Evolutionary conservation across 768 basidiomycete species (phyloP).

Genomic region (Russula compacta): DNA sequence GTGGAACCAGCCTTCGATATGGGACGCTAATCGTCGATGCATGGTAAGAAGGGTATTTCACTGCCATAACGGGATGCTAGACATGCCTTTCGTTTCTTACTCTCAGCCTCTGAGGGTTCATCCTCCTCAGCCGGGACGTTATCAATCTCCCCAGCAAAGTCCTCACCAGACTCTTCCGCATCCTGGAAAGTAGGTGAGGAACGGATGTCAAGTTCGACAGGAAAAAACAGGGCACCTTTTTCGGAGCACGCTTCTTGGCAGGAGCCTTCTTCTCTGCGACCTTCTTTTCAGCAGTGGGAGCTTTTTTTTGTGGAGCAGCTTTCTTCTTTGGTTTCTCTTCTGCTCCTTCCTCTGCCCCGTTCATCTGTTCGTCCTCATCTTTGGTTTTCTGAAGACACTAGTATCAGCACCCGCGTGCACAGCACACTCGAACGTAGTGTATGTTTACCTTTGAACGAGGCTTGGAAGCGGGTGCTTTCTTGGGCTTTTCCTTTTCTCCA

Average conservation of each 20-base stretch:
- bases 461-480: constrained; percentile 41
- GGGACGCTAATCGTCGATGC: neutral
- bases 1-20: neutral
- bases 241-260: constrained; percentile 37
- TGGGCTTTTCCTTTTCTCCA: constrained; percentile 43
- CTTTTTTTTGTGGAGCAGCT: constrained; percentile 21
- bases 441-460: constrained; percentile 9
- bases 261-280: constrained; percentile 39
- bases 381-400: constrained; percentile 35
- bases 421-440: neutral
- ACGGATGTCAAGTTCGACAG: neutral
- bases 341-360: constrained; percentile 32
- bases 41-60: neutral
- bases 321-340: constrained; percentile 29
- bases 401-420: neutral
- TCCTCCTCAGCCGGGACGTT: constrained; percentile 40
- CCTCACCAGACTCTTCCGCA: constrained; percentile 38
- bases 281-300: constrained; percentile 37
- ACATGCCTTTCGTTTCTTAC: constrained; percentile 67
- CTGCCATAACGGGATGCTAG: neutral
- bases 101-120: constrained; percentile 32
- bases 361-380: constrained; percentile 42
- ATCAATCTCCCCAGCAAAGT: constrained; percentile 37
- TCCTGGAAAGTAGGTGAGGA: constrained; percentile 19
- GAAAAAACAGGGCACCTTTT: constrained; percentile 21